Percentiles rank a stretch among this genome's conserved stretches.
phyloP scores from a whole-genome alignment of 2,329 filamentous ascomycete genomes.

The Lasiodiplodia hormozganensis region DNA sequence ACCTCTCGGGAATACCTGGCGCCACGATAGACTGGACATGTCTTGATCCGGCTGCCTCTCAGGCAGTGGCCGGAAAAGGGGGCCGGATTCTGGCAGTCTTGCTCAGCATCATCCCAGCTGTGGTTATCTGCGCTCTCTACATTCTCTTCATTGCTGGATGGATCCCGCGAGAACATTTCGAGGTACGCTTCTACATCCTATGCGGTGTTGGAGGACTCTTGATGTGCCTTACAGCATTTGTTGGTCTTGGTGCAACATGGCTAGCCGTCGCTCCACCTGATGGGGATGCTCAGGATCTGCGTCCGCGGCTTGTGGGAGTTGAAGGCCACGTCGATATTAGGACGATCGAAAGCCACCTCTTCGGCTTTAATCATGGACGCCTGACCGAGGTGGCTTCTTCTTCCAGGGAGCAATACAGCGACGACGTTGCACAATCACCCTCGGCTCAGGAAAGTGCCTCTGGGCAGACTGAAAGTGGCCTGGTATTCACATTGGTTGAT shows the following conservation, averaged over 20 bases:
- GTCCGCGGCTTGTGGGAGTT: slow-evolving; percentile 39
- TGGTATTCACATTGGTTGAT: slow-evolving; percentile 49
- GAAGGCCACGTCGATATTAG: slow-evolving; percentile 42
- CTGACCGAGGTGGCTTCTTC: slow-evolving; percentile 32
- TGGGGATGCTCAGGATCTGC: background rate
- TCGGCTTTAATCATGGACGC: slow-evolving; percentile 40
- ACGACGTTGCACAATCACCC: slow-evolving; percentile 34
- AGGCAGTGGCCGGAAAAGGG: background rate
- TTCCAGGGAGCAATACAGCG: slow-evolving; percentile 28
- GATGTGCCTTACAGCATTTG: background rate
- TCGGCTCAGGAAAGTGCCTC: slow-evolving; percentile 27
- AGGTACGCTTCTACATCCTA: background rate
- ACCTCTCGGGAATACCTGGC: background rate
- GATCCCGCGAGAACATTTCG: background rate
- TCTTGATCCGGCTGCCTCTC: background rate
- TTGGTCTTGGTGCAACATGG: background rate
- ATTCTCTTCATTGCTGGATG: background rate
- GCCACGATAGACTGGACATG: background rate
- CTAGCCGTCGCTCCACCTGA: background rate
- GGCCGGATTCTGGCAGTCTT: background rate
- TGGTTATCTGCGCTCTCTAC: background rate
- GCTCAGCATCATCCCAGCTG: background rate
- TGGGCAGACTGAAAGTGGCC: background rate
- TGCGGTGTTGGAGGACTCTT: background rate
- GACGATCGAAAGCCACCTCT: slow-evolving; percentile 41